Evolutionary conservation across 192 early-diverging fungal species (phyloP).

Genomic region (Linnemannia zychae): DNA sequence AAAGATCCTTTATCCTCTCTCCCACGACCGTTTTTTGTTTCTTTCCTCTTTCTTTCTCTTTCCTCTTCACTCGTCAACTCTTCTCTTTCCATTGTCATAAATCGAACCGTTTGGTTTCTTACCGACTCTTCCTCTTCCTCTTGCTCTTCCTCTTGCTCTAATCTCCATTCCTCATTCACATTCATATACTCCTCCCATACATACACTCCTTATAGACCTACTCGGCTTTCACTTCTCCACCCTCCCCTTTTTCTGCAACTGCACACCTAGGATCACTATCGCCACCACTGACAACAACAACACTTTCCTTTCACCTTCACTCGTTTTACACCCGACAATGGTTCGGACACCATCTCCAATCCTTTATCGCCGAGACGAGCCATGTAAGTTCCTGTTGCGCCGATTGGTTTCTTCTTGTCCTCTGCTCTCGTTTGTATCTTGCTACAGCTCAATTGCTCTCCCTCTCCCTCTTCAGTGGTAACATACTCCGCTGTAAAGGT

Average conservation of each 20-base stretch:
- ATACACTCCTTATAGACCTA: no score
- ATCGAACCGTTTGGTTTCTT: not conserved
- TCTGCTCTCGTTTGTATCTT: not conserved
- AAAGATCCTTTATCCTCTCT: not conserved
- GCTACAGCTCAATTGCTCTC: not conserved
- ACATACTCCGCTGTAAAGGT: not conserved
- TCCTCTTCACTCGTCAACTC: no score
- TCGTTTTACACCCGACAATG: not conserved
- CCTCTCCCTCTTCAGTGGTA: not conserved
- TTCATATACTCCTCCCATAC: not conserved
- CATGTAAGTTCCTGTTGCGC: not conserved
- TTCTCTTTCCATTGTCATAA: not conserved
- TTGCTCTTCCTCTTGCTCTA: not conserved
- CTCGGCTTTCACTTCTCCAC: not conserved
- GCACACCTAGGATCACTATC: not conserved
- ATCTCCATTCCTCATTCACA: not conserved
- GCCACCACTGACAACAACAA: not conserved
- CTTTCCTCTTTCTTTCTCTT: not conserved
- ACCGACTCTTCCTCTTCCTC: not conserved
- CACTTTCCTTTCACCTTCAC: not conserved
- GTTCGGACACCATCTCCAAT: not conserved
- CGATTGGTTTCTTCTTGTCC: not conserved
- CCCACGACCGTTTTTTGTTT: not conserved
- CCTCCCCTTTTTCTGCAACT: not conserved
- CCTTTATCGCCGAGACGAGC: constrained; percentile 6